Evolutionary conservation across 768 basidiomycete genomes (phyloP).

Genomic region (Suillus ampliporus): DNA sequence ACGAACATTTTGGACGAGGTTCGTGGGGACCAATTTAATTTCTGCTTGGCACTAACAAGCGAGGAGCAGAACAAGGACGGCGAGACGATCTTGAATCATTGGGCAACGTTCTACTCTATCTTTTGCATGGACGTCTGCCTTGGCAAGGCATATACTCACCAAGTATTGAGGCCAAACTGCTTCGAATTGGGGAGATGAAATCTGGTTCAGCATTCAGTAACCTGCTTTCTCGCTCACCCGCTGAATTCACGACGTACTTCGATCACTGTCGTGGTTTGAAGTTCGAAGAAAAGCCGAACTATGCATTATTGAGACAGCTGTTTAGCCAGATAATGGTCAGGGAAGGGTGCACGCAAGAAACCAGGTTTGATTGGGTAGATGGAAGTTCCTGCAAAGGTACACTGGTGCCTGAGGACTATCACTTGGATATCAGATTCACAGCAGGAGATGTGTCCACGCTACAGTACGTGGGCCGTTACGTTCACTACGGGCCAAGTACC

Average conservation of each 20-base stretch:
- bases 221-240: not conserved
- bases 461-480: no score
- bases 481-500: no score
- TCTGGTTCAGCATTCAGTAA: not conserved
- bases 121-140: conserved; percentile 28
- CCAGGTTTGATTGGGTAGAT: not conserved
- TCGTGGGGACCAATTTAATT: not conserved
- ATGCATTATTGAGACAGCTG: conserved; percentile 19
- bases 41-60: not conserved
- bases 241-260: conserved; percentile 20
- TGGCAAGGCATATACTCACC: conserved; percentile 25
- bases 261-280: conserved; percentile 20
- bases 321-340: conserved; percentile 10
- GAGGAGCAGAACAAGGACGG: conserved; percentile 22
- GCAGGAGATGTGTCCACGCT: not conserved
- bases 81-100: conserved; percentile 31
- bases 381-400: not conserved
- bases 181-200: conserved; percentile 22
- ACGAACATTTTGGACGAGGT: conserved; percentile 22
- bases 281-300: conserved; percentile 29
- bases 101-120: conserved; percentile 23
- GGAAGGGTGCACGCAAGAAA: not conserved
- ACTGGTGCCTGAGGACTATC: conserved; percentile 1
- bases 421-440: not conserved
- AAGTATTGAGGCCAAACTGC: conserved; percentile 9